Evolutionary conservation across 768 basidiomycete genomes (phyloP), one percentile per base, ranked within the genome.

Genomic region (Lactarius hatsudake): DNA sequence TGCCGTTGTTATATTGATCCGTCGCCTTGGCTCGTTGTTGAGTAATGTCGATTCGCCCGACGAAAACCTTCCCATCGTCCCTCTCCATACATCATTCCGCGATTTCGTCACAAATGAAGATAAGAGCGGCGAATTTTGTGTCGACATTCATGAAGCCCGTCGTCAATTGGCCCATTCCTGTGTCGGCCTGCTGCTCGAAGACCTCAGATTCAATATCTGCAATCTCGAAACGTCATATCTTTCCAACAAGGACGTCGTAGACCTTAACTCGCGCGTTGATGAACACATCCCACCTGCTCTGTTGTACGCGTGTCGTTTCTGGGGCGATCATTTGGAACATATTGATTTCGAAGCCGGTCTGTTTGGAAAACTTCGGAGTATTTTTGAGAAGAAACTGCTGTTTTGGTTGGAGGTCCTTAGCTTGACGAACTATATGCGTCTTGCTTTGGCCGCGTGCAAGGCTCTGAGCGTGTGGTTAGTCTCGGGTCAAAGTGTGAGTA

Each of bases 221-320:
- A 13, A 51, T 28, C 61, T 62, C 20, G 48, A 62, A 30, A 32
- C 40, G 2, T 62, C 61, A 34, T 34, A 51, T 38, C 45, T 30
- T 15, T 18, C 48, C 4, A 62, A 62, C 48, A 20, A 23, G 3
- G 61, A 62, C 23, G 15, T 62, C 10, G 2, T 5, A 15, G 61
- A 62, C 30, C 61, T 62, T 17, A 17, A 43, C 2, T 51, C 32
- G 10, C 48, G 32, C 4, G 3, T 62, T 10, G 17, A 17, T 17
- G 23, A 53, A 62, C 17, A 54, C 45, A 26, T 62, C 7, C 34
- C 43, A 32, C 28, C 45, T 38, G 26, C 48, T 48, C 43, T 62
- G 13, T n/a, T 17, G 15, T 62, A 62, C n/a, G 61, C 61, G 15
- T 62, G 61, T 45, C 17, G 28, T 36, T 62, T 36, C 48, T 62